These are phyloP conservation scores for Boletus semigastroideus DNA, from an alignment of 1,284 basidiomycete species.

Conservation along the genomic window DNA sequence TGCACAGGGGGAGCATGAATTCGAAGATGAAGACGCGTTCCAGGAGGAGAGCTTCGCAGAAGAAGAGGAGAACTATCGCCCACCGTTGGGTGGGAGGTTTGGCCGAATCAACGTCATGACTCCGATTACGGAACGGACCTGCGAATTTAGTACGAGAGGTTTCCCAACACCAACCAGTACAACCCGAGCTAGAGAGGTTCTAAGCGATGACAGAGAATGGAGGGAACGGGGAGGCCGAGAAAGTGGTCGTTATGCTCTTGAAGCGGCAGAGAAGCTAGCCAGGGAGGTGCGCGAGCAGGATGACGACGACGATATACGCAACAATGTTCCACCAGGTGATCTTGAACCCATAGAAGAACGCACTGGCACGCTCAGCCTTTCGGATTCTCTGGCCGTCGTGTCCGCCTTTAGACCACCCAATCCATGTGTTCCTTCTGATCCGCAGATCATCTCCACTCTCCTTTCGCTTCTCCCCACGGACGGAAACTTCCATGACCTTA, in stretches of 20 bases:
- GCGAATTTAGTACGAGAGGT: constrained; percentile 72
- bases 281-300: constrained; percentile 45
- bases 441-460: constrained; percentile 61
- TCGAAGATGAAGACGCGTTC: constrained; percentile 21
- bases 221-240: constrained; percentile 22
- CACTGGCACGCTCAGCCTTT: constrained; percentile 60
- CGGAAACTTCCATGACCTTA: constrained; percentile 66
- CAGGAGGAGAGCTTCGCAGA: constrained; percentile 31
- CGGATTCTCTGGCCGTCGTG: constrained; percentile 58
- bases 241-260: constrained; percentile 48
- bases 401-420: constrained; percentile 74
- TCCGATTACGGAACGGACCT: constrained; percentile 90
- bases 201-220: constrained; percentile 22
- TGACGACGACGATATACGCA: constrained; percentile 24
- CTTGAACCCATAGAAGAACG: constrained; percentile 46
- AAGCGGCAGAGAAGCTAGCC: constrained; percentile 54
- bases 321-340: constrained; percentile 31
- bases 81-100: constrained; percentile 70
- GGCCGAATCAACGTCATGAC: constrained; percentile 88
- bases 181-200: constrained; percentile 23
- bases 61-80: constrained; percentile 35
- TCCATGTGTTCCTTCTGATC: constrained; percentile 87
- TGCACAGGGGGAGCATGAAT: constrained; percentile 17
- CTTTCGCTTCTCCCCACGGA: constrained; percentile 69
- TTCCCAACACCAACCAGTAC: constrained; percentile 33